Evolutionary conservation across 2,329 filamentous ascomycete species (phyloP).

Genomic region (Huntiella decipiens): DNA sequence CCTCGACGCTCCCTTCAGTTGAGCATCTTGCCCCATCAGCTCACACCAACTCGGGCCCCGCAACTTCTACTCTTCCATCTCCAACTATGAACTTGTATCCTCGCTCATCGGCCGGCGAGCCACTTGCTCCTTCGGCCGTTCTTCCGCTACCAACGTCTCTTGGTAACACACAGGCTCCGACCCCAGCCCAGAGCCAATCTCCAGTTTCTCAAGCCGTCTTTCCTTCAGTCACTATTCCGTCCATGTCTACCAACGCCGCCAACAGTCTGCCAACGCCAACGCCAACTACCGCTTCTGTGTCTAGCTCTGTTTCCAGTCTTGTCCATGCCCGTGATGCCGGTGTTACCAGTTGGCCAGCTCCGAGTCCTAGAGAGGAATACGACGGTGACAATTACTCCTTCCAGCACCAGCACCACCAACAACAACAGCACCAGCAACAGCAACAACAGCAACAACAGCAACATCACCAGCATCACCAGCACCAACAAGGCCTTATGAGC

Average conservation of each 20-base stretch:
- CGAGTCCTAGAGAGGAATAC: constrained; percentile 22
- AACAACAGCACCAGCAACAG: constrained; percentile 2
- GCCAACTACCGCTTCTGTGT: constrained; percentile 1
- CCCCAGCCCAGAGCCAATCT: constrained; percentile 4
- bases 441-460: constrained; percentile 12
- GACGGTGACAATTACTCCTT: constrained; percentile 19
- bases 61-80: constrained; percentile 5
- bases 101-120: neutral
- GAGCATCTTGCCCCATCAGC: constrained; percentile 4
- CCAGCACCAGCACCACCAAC: neutral
- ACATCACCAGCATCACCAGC: constrained; percentile 13
- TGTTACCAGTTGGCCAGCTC: constrained; percentile 16
- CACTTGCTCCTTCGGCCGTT: neutral
- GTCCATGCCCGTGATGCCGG: constrained; percentile 13
- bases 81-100: constrained; percentile 8
- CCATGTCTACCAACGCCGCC: neutral
- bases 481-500: neutral
- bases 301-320: constrained; percentile 4
- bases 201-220: constrained; percentile 3
- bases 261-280: neutral
- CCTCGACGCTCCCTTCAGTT: constrained; percentile 7
- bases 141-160: neutral
- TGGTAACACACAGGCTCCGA: neutral
- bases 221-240: constrained; percentile 2
- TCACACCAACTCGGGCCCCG: neutral